These are phyloP conservation scores for Auricularia heimuer DNA, from an alignment of 768 basidiomycete genomes.

Conservation along the genomic window DNA sequence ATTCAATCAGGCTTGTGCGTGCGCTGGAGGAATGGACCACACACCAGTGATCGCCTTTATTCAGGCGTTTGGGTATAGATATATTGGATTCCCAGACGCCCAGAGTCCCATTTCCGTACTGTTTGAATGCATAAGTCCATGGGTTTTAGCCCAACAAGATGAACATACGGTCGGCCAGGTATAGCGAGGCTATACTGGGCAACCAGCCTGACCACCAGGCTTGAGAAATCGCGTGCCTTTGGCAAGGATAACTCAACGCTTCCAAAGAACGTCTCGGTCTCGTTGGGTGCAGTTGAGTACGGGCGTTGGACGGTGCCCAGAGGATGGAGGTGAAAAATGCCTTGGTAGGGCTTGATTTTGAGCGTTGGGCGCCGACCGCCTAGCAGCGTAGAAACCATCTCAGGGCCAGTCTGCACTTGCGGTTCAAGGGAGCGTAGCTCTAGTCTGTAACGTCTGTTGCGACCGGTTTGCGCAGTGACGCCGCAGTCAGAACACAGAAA, in stretches of 20 bases:
- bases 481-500: too few species aligned
- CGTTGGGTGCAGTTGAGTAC: neutral
- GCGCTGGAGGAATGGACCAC: neutral
- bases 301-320: neutral
- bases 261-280: neutral
- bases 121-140: neutral
- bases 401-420: too few species aligned
- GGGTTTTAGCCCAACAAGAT: neutral
- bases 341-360: neutral
- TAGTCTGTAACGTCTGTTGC: too few species aligned
- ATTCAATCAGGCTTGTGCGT: too few species aligned
- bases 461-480: too few species aligned
- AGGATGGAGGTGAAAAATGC: neutral
- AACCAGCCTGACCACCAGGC: neutral
- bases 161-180: neutral
- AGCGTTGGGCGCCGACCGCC: neutral
- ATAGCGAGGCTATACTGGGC: neutral
- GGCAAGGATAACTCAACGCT: neutral
- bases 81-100: neutral
- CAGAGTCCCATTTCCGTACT: neutral
- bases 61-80: neutral
- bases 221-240: neutral
- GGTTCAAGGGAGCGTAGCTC: too few species aligned
- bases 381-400: neutral
- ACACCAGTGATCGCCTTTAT: neutral